phyloP scores from a whole-genome alignment of 208 protist species.

The Borovskyia barvae region DNA sequence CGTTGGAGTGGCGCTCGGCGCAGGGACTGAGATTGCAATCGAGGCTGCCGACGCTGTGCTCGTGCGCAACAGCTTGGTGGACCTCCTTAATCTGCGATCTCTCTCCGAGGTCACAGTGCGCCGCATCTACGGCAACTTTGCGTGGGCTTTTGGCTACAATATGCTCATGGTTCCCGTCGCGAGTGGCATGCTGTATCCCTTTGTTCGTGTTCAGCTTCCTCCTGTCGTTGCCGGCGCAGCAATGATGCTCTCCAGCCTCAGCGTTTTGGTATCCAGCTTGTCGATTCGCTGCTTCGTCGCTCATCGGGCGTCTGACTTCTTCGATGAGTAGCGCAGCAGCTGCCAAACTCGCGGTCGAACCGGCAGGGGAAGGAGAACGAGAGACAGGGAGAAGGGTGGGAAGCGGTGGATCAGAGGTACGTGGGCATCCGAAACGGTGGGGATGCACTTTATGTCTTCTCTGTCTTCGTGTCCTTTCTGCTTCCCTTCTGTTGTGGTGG shows the following conservation, averaged over 20 bases:
- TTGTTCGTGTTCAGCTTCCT: constrained; percentile 61
- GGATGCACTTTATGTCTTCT: too few relatives aligned
- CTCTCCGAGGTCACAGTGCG: constrained; percentile 69
- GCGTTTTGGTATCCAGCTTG: constrained; percentile 72
- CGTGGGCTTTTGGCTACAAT: constrained; percentile 91
- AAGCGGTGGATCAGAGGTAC: background rate
- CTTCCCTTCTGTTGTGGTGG: constrained; percentile 15
- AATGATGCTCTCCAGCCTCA: constrained; percentile 82
- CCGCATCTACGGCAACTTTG: constrained; percentile 87
- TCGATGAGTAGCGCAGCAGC: background rate
- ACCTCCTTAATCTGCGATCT: constrained; percentile 60
- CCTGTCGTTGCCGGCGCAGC: constrained; percentile 69
- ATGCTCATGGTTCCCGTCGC: constrained; percentile 83
- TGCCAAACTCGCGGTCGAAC: too few relatives aligned
- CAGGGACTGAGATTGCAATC: constrained; percentile 81
- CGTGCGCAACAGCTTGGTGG: constrained; percentile 66
- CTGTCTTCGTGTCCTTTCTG: constrained; percentile 12
- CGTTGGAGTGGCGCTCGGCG: constrained; percentile 87
- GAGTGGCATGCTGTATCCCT: constrained; percentile 69
- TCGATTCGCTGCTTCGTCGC: constrained; percentile 69
- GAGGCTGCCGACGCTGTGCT: constrained; percentile 85
- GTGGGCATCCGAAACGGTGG: background rate
- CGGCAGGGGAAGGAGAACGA: too few relatives aligned
- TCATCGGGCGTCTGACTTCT: constrained; percentile 33
- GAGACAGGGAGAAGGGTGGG: background rate